Evolutionary conservation across 176 grass and related monocot genomes (phyloP).

Genomic region (Oryza brachyantha): DNA sequence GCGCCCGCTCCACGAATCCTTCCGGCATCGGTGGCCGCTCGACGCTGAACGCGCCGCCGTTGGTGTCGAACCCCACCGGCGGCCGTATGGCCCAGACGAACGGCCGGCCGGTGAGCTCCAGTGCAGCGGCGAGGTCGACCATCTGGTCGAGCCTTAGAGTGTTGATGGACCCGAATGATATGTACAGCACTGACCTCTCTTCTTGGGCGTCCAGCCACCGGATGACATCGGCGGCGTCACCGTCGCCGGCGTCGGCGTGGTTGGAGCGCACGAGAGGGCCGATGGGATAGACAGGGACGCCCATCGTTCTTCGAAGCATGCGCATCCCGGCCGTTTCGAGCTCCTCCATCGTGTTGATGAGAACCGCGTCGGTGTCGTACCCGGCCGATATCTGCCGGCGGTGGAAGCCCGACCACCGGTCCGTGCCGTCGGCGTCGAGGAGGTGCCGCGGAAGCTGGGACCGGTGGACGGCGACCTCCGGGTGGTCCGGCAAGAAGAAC

Average conservation of each 20-base stretch:
- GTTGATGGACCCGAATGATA: conserved; percentile 35
- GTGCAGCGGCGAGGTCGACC: conserved; percentile 8
- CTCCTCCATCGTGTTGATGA: not conserved
- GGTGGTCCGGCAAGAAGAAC: not conserved
- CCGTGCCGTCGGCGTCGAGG: not conserved
- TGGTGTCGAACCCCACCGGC: not conserved
- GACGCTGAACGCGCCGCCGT: not conserved
- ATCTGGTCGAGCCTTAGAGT: conserved; percentile 6
- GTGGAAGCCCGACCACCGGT: conserved; percentile 6
- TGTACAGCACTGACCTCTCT: conserved; percentile 16
- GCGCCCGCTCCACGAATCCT: conserved; percentile 32
- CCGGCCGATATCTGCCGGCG: not conserved
- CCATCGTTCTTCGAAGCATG: conserved; percentile 5
- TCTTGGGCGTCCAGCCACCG: conserved; percentile 18
- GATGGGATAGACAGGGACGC: conserved; percentile 24
- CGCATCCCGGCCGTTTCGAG: conserved; percentile 11
- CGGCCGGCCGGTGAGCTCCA: conserved; percentile 4
- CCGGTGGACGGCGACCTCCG: conserved; percentile 12
- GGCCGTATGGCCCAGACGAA: conserved; percentile 34
- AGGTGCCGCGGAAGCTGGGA: conserved; percentile 14
- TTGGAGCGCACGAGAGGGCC: conserved; percentile 19
- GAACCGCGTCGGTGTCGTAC: not conserved
- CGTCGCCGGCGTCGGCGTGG: not conserved
- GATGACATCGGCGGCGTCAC: not conserved
- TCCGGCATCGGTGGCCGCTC: conserved; percentile 42